Conservation (phyloP, 2,329 filamentous ascomycete species). For the Colletotrichum destructivum region DNA sequence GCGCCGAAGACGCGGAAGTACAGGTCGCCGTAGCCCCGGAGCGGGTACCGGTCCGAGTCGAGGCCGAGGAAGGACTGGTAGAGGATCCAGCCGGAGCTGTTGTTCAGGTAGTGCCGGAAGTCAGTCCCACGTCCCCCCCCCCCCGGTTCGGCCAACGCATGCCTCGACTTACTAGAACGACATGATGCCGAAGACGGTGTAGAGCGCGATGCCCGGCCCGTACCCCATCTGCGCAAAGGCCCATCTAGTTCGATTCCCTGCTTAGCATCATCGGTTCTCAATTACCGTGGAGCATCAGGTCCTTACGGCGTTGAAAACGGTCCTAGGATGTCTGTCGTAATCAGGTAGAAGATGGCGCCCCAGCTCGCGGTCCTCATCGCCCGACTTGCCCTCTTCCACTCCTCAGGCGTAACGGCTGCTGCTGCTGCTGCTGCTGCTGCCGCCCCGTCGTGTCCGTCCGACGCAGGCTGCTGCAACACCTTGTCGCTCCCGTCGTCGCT, state of each 20-base stretch:
- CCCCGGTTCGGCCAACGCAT: too few species aligned
- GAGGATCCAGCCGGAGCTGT: constrained; percentile 63
- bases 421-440: neutral
- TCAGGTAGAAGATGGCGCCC: constrained; percentile 64
- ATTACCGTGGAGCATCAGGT: neutral
- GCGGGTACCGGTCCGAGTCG: constrained; percentile 63
- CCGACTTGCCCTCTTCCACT: constrained; percentile 64
- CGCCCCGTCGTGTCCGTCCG: constrained; percentile 3
- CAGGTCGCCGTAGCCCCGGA: constrained; percentile 63
- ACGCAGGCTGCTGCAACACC: neutral
- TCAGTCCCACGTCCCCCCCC: too few species aligned
- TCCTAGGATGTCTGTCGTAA: constrained; percentile 64
- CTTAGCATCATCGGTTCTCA: neutral
- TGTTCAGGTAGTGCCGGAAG: constrained; percentile 31
- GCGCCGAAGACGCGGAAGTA: constrained; percentile 64
- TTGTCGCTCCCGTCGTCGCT: constrained; percentile 7
- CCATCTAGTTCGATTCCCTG: constrained; percentile 12
- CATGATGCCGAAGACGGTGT: constrained; percentile 59
- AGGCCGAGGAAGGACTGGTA: constrained; percentile 62
- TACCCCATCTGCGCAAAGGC: constrained; percentile 54
- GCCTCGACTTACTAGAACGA: constrained; percentile 25
- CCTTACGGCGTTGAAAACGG: constrained; percentile 57
- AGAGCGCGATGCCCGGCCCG: constrained; percentile 62
- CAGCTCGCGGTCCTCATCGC: constrained; percentile 61
- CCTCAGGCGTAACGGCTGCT: constrained; percentile 48